Conservation (phyloP, 2,329 filamentous ascomycete species). For the Ceratocystis alfenasii region DNA sequence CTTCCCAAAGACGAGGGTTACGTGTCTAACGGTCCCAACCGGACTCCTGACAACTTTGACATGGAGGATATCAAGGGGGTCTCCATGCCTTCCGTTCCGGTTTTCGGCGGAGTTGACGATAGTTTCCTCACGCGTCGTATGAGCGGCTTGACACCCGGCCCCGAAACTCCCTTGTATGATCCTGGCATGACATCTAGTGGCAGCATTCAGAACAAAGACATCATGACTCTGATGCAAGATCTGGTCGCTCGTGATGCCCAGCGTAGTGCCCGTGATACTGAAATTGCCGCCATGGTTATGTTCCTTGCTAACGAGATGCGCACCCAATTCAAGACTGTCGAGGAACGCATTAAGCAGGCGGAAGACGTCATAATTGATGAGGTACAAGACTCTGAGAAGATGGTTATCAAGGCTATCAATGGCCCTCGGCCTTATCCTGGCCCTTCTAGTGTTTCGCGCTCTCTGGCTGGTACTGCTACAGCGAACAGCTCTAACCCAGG, state of each 20-base stretch:
- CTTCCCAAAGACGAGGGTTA: constrained; percentile 66
- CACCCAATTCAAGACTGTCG: constrained; percentile 90
- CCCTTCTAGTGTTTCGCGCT: constrained; percentile 42
- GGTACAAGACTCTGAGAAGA: constrained; percentile 78
- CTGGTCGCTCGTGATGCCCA: constrained; percentile 94
- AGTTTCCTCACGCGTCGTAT: constrained; percentile 60
- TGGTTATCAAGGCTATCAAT: constrained; percentile 67
- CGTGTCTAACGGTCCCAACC: constrained; percentile 59
- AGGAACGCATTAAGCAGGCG: constrained; percentile 78
- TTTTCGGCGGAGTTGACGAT: constrained; percentile 45
- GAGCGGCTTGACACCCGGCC: constrained; percentile 84
- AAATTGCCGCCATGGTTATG: constrained; percentile 88
- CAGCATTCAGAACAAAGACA: constrained; percentile 88
- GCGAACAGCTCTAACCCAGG: constrained; percentile 24
- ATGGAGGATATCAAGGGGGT: constrained; percentile 42
- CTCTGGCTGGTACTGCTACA: constrained; percentile 35
- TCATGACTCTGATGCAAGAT: constrained; percentile 95
- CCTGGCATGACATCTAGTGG: constrained; percentile 63
- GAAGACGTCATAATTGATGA: constrained; percentile 80
- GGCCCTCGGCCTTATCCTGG: constrained; percentile 75
- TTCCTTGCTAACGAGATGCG: constrained; percentile 94
- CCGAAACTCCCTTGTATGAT: constrained; percentile 82
- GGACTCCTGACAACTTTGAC: constrained; percentile 38
- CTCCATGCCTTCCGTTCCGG: constrained; percentile 25
- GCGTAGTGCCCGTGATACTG: constrained; percentile 87